These are phyloP conservation scores for Pythium aristosporum DNA, from an alignment of 352 stramenopile genomes.

Conservation along the genomic window DNA sequence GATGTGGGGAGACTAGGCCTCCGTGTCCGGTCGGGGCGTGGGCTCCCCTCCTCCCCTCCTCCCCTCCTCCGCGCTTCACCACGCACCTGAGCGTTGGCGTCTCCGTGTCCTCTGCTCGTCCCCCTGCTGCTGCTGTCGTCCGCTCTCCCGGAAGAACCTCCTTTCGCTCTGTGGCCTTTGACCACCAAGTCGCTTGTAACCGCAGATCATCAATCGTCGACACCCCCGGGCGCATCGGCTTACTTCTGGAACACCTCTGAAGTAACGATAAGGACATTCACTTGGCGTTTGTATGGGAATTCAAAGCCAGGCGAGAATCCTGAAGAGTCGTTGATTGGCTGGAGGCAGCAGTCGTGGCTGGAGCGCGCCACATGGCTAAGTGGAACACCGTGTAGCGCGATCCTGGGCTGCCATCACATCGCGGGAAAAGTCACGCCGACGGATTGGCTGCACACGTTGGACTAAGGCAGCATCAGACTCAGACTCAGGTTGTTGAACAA, in stretches of 20 bases:
- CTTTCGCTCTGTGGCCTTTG: conserved; percentile 34
- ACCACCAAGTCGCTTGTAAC: conserved; percentile 31
- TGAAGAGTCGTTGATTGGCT: conserved; percentile 37
- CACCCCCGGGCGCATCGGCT: conserved; percentile 15
- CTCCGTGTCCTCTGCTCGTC: neutral
- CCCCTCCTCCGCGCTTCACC: neutral
- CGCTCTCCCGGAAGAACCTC: neutral
- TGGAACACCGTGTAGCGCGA: conserved; percentile 15
- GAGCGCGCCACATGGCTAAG: neutral
- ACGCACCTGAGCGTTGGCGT: neutral
- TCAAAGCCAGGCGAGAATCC: conserved; percentile 18
- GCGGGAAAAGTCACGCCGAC: conserved; percentile 16
- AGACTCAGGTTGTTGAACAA: conserved; percentile 12
- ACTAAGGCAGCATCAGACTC: neutral
- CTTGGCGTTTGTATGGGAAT: conserved; percentile 20
- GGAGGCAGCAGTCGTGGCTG: conserved; percentile 1
- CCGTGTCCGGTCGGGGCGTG: neutral
- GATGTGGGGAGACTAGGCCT: neutral
- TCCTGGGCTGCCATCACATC: neutral
- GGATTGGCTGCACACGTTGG: too few species aligned
- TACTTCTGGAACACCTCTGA: conserved; percentile 29
- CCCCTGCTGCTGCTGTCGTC: neutral
- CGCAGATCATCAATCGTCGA: conserved; percentile 35
- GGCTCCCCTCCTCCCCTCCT: too few species aligned
- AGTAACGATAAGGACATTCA: conserved; percentile 15